Evolutionary conservation across 1,139 yeast species (phyloP).

Genomic region (Geotrichum bryndzae): DNA sequence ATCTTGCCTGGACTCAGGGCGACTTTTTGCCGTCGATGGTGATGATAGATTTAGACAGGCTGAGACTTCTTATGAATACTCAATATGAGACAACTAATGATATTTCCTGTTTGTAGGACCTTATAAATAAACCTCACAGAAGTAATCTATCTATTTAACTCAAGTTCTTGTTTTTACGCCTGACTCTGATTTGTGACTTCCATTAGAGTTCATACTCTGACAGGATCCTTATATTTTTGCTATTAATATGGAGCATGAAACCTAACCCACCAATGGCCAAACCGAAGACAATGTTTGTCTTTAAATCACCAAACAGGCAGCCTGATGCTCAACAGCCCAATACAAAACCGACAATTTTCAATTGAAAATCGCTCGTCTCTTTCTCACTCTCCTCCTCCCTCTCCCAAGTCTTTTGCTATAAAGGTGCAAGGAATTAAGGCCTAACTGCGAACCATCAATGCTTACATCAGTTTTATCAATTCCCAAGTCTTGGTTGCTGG

Average conservation of each 20-base stretch:
- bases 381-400: neutral
- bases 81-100: neutral
- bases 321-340: neutral
- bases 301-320: neutral
- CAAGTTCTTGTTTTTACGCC: neutral
- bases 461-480: neutral
- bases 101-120: neutral
- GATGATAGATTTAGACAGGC: neutral
- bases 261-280: neutral
- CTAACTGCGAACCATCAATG: neutral
- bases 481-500: neutral
- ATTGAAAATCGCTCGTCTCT: neutral
- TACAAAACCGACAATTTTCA: neutral
- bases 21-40: neutral
- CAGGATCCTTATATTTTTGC: neutral
- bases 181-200: neutral
- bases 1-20: neutral
- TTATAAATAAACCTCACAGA: neutral
- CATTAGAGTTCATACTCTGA: neutral
- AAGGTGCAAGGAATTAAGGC: neutral
- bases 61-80: neutral
- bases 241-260: neutral
- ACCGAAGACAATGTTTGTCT: neutral
- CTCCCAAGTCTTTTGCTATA: neutral
- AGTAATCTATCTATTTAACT: too few species aligned